Base-by-base conservation (phyloP, 116 monocot species). In the Posidonia oceanica region DNA sequence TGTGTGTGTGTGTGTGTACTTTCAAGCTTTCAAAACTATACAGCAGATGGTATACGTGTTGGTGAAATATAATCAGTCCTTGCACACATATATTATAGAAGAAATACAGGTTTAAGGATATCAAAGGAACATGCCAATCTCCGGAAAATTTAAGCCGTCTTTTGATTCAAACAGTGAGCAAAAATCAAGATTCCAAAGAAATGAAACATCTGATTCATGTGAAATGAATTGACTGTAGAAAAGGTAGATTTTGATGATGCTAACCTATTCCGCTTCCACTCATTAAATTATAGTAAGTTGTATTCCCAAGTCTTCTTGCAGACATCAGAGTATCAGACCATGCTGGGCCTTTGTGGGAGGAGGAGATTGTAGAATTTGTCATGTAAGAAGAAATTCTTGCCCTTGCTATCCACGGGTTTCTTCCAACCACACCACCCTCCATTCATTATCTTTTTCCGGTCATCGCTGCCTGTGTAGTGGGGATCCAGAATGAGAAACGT, bases 381-480 rank as follows among this genome's bases (percentile, higher is more conserved):
- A 79, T 80, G 80, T 62, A 97, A 76, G 80, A 97, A 97, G 75
- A 97, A 97, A 64, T 72, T 84, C 15, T 82, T 80, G 29, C 97
- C 97, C 76, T 85, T 92, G 78, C 81, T 85, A 67, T 97, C 92
- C 23, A 97, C 80, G 5, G 92, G 64, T 64, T 87, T 92, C 84
- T 97, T 97, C 97, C 97, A 97, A 10, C 87, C 87, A 53, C 92
- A 92, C 97, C 97, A 97, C 63, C 97, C 92, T 5, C 87, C 87
- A 72, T 64, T 89, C 2, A 89, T 74, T 66, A 97, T 92, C 79
- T 87, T 97, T 72, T 89, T 92, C 5, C 76, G 53, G 54, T 97
- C 89, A 66, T 97, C 97, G 52, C 10, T 77, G 39, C 97, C 92
- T 1, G 92, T 97, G 71, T 89, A 92, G 69, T 97, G 97, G 6